Evolutionary conservation across 345 rosid species (phyloP).

Genomic region (Moringa oleifera): DNA sequence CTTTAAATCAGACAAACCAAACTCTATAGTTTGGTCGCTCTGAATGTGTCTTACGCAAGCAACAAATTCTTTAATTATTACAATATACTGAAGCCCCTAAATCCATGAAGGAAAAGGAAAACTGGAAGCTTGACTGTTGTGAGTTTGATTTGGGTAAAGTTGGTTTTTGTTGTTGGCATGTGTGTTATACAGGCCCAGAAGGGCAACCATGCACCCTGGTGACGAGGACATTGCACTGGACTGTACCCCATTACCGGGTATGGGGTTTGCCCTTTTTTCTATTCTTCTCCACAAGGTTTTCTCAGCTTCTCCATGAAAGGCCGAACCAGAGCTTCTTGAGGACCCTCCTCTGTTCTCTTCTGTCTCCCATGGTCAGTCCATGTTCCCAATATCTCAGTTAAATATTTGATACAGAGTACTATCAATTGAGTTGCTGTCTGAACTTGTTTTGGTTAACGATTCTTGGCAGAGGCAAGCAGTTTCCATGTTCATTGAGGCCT

Average conservation of each 20-base stretch:
- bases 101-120: too few relatives aligned
- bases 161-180: neutral
- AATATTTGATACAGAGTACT: too few relatives aligned
- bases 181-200: constrained; percentile 34
- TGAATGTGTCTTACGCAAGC: too few relatives aligned
- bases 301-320: constrained; percentile 50
- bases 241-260: constrained; percentile 72
- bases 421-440: too few relatives aligned
- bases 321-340: constrained; percentile 37
- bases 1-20: too few relatives aligned
- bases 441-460: too few relatives aligned
- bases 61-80: too few relatives aligned
- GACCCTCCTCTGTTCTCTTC: constrained; percentile 33
- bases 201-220: constrained; percentile 77
- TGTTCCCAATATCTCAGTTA: neutral
- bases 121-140: neutral
- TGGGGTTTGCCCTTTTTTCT: constrained; percentile 79
- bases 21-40: too few relatives aligned
- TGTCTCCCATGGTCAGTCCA: constrained; percentile 44
- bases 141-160: neutral
- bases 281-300: constrained; percentile 58
- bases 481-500: constrained; percentile 83
- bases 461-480: constrained; percentile 52
- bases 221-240: constrained; percentile 74
- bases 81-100: too few relatives aligned